Base-by-base conservation (phyloP, 805 yeast genomes). In the Ogataea trehalophila region DNA sequence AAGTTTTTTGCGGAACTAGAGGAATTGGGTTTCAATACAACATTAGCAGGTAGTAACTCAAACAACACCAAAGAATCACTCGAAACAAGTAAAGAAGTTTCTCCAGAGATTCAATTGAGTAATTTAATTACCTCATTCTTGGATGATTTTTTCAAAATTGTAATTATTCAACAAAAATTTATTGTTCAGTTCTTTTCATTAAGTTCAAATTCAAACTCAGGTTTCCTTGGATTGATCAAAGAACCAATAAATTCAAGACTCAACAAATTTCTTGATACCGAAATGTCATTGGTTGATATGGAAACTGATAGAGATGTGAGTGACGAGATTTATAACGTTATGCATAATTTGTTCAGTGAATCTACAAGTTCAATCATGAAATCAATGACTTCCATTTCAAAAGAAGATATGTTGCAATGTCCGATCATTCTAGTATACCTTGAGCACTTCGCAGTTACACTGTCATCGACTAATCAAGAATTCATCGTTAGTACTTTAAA, bases 381-480 rank as follows among this genome's bases (percentile, higher is more conserved):
- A 23, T 33, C 51, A 11, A 65, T 80, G 2, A 57, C 62, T 51
- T 48, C 55, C 42, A 43, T 63, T 36, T 46, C 76, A 54, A 60
- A 74, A 63, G 54, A 60, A 15, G 68, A 71, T 36, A 66, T 68
- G 36, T 59, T 74, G 11, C 70, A 72, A 33, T 63, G 69, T 15
- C 79, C 83, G 1, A 65, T 70, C 4, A 54, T 78, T 1, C 51
- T 75, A 41, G 55, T 72, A 1, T 61, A 71, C 36, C 54, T 80
- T 9, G 83, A 80, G 48, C 55, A 65, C 23, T 62, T 68, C n/a
- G 55, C 65, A 6, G 56, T 55, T 22, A 59, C 56, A 11, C 59
- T 72, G 17, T 74, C 74, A 9, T 66, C 77, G 8, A 70, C 83
- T 1, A 77, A 79, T 60, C 90, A 84, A 58, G 96, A 87, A 52